phyloP scores from a whole-genome alignment of 139 green algal species.

The Dunaliella primolecta region DNA sequence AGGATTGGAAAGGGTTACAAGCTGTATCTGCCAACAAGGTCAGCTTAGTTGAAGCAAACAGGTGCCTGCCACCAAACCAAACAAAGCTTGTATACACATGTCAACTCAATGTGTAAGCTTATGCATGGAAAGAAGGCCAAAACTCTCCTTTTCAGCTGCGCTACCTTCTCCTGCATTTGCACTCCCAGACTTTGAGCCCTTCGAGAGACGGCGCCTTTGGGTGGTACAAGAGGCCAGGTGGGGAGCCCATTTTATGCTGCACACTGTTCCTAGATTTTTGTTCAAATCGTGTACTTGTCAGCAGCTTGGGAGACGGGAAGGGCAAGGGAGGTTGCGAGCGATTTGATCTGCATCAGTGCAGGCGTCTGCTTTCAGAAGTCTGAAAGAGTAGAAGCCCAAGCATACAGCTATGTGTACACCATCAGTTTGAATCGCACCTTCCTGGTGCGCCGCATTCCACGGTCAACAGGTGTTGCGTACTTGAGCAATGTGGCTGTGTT shows the following conservation, averaged over 20 bases:
- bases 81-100: too few relatives aligned
- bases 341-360: background rate
- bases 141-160: too few relatives aligned
- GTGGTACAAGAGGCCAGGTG: conserved; percentile 24
- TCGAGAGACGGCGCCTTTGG: conserved; percentile 14
- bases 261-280: conserved; percentile 2
- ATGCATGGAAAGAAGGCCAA: too few relatives aligned
- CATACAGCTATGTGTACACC: background rate
- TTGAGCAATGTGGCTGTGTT: conserved; percentile 53
- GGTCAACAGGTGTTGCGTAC: conserved; percentile 39
- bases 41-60: too few relatives aligned
- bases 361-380: background rate
- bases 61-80: too few relatives aligned
- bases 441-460: background rate
- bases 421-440: background rate
- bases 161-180: too few relatives aligned
- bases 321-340: background rate
- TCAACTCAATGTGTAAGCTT: too few relatives aligned
- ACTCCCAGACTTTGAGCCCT: conserved; percentile 7
- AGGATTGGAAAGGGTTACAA: too few relatives aligned
- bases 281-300: background rate
- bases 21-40: too few relatives aligned
- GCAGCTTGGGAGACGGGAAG: conserved; percentile 12
- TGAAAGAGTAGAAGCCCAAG: background rate
- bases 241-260: too few relatives aligned